Base-by-base conservation (phyloP, 1,284 basidiomycete species). In the Leccinum angustisporum region DNA sequence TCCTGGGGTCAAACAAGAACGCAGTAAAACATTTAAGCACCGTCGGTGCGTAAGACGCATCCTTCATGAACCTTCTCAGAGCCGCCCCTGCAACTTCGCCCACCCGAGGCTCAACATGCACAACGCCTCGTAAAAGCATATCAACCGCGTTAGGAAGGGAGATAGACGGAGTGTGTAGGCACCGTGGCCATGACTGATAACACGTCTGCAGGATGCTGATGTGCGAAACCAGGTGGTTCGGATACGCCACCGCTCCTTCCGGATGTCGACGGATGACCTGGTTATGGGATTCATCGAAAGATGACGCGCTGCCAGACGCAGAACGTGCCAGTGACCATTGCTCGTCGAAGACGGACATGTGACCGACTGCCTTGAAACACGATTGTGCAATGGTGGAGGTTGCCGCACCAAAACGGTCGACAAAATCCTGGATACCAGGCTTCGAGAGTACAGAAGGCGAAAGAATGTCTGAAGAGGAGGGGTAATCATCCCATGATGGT, bases 101-200 rank as follows among this genome's bases (percentile, higher is more conserved):
- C 3, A 97, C 79, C 1, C 76, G 72, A 1, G 91, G 90, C 66
- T 98, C 94, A 27, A 95, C 87, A 67, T 96, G 95, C 43, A 94
- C 83, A 25, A 94, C 83, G 0, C 91, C 91, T 21, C 87, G 85
- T 54, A 96, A 82, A 25, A 97, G 83, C 78, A 95, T 88, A 65
- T 94, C 89, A 57, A 95, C 82, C 0, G 88, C 85, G 55, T 90
- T 88, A 5, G 81, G 76, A 58, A 90, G 75, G 58, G 81, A 75
- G 57, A 85, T 77, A n/a, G n/a, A n/a, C n/a, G n/a, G n/a, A n/a
- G n/a, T 72, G 65, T 88, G 85, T 33, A 96, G 79, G 65, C 88
- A 90, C 8, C 94, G 85, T 0, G 95, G 96, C 87, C 95, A 92
- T 3, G 91, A 84, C 62, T 92, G 88, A 72, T 97, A 91, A 70